Conservation (phyloP, 2,329 filamentous ascomycete genomes). For the Alternaria sp. region DNA sequence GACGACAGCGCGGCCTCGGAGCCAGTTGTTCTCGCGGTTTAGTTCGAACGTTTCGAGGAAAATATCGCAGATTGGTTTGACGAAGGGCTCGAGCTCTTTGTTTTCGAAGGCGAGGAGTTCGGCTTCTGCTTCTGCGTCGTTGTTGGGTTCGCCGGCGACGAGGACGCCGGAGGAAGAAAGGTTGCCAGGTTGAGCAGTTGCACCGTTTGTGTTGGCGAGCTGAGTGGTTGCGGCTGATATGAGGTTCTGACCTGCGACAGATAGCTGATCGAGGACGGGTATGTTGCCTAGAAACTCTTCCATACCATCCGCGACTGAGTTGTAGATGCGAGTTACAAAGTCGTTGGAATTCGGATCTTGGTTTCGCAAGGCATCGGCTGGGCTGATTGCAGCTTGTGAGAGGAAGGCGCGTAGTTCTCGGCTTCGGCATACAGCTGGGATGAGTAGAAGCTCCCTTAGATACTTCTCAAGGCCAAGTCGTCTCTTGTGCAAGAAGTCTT, state of each 20-base stretch:
- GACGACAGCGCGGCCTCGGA: constrained; percentile 91
- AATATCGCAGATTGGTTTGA: constrained; percentile 97
- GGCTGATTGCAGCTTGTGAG: constrained; percentile 81
- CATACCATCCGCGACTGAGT: constrained; percentile 96
- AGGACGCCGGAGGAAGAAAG: constrained; percentile 36
- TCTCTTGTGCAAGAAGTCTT: constrained; percentile 91
- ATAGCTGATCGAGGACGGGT: constrained; percentile 91
- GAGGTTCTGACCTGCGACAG: constrained; percentile 88
- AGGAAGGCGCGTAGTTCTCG: constrained; percentile 90
- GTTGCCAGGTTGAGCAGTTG: constrained; percentile 16
- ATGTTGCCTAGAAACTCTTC: constrained; percentile 97
- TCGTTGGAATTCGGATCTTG: constrained; percentile 69
- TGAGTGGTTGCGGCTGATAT: constrained; percentile 73
- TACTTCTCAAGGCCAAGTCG: constrained; percentile 85
- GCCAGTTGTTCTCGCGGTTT: constrained; percentile 95
- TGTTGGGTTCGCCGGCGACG: constrained; percentile 54
- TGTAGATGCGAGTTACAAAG: constrained; percentile 93
- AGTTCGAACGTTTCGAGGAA: constrained; percentile 96
- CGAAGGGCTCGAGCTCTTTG: constrained; percentile 84
- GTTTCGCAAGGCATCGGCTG: constrained; percentile 65
- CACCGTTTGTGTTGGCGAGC: constrained; percentile 47
- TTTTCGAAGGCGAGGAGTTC: constrained; percentile 91
- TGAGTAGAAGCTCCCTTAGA: constrained; percentile 74
- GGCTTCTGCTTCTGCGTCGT: constrained; percentile 81
- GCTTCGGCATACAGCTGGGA: constrained; percentile 93